phyloP scores from a whole-genome alignment of 306 rosid genomes.

The Acacia crassicarpa region DNA sequence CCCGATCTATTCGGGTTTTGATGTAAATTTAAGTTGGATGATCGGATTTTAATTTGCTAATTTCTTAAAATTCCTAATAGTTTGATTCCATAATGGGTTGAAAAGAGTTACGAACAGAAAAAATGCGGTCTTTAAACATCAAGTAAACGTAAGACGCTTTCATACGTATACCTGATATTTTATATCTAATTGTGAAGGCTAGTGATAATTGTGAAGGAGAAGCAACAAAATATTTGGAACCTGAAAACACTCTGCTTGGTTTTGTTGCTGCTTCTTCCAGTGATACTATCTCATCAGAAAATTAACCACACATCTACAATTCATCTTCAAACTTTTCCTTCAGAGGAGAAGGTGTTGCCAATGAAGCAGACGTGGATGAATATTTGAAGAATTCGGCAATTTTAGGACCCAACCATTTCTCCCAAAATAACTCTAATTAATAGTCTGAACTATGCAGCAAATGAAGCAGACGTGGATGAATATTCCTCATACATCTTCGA shows the following conservation, averaged over 20 bases:
- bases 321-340: constrained; percentile 1
- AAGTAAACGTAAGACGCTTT: no score
- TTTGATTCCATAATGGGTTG: neutral
- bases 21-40: neutral
- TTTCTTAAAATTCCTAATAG: neutral
- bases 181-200: neutral
- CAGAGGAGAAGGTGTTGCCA: neutral
- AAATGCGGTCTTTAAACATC: neutral
- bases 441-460: neutral
- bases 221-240: neutral
- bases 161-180: neutral
- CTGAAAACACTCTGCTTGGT: constrained; percentile 17
- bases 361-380: no score
- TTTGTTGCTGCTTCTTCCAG: neutral
- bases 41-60: neutral
- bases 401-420: constrained; percentile 58
- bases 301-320: constrained; percentile 14
- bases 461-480: neutral
- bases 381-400: constrained; percentile 26
- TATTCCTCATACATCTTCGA: neutral
- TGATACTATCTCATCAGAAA: constrained; percentile 38
- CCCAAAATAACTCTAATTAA: neutral
- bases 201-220: constrained; percentile 10
- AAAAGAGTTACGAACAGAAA: neutral
- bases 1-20: no score